Percentiles rank a stretch among this genome's conserved stretches.
phyloP scores from a whole-genome alignment of 805 yeast genomes.

The Ogataea zsoltii region DNA sequence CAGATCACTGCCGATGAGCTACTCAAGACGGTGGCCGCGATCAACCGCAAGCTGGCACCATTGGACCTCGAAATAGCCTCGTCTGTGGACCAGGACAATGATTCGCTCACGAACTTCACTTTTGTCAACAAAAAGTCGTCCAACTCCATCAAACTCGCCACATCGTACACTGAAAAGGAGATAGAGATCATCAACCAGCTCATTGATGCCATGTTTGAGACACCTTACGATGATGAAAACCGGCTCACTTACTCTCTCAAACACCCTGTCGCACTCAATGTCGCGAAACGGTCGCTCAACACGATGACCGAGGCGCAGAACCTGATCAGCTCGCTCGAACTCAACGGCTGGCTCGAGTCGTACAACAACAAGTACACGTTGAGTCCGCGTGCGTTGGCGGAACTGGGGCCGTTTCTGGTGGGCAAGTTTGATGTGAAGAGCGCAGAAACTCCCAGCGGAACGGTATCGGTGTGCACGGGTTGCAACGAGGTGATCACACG shows the following conservation, averaged over 20 bases:
- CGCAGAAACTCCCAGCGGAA: constrained; percentile 35
- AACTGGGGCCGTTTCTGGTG: constrained; percentile 44
- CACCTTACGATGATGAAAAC: constrained; percentile 25
- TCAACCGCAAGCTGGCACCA: constrained; percentile 33
- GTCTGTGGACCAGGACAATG: constrained; percentile 34
- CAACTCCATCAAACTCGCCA: constrained; percentile 39
- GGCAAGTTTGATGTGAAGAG: constrained; percentile 42
- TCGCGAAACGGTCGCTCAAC: constrained; percentile 16
- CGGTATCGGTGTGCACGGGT: constrained; percentile 46
- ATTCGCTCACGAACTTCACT: constrained; percentile 26
- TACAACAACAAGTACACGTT: constrained; percentile 36
- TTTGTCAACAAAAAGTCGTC: constrained; percentile 41
- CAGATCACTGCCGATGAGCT: constrained; percentile 6
- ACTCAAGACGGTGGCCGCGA: constrained; percentile 15
- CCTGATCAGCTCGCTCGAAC: constrained; percentile 42
- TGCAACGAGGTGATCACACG: constrained; percentile 55
- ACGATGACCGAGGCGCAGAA: constrained; percentile 37
- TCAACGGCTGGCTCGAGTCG: constrained; percentile 55
- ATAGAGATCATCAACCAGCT: constrained; percentile 49
- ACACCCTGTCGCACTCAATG: constrained; percentile 38
- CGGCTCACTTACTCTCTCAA: constrained; percentile 37
- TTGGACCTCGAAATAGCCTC: constrained; percentile 42
- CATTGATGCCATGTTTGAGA: constrained; percentile 40
- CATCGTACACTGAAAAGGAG: constrained; percentile 37
- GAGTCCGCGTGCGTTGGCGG: constrained; percentile 46